Base-by-base conservation (phyloP, 2,329 filamentous ascomycete species). In the Tolypocladium tropicale region DNA sequence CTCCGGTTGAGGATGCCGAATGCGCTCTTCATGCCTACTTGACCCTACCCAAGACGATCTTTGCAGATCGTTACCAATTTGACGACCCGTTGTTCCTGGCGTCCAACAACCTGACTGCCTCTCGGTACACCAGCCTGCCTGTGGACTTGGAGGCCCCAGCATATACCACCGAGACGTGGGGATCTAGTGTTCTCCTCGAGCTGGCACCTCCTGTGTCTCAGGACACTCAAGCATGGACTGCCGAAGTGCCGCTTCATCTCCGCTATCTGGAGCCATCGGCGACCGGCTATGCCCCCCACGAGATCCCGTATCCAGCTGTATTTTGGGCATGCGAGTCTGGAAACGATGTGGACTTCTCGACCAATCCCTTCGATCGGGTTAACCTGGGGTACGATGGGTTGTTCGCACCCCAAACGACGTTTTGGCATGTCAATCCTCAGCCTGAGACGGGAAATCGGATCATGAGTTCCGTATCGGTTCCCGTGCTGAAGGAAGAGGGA, bases 121-220 rank as follows among this genome's bases (percentile, higher is more conserved):
- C 95, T 43, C 84, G 79, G 49, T 83, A 86, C 60, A 79, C 90
- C 16, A 84, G 84, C 30, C 81, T 88, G 14, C 89, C 90, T 23
- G 88, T 92, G 7, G 92, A 97, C 62, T 84, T 97, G 54, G 93
- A 97, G 74, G 91, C 90, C 0, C 93, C 93, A 1, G 86, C 87
- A 63, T 97, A 95, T 76, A 83, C 85, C 2, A 79, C 90, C 33
- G 67, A 79, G 7, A 71, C 78, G 34, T 96, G 93, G 93, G 93
- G 93, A 6, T 92, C 88, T 0, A 83, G 80, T 18, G 77, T 90
- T 18, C 78, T 96, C 5, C 72, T 96, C 23, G 85, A 94, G 67
- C 78, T 97, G 41, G 80, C 82, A 0, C 76, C 78, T 1, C 82
- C 86, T 0, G 58, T 63, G 1, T 16, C 62, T 6, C 57, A 62